Evolutionary conservation across 129 eudicot species (phyloP).

Genomic region (Solidago caesia): DNA sequence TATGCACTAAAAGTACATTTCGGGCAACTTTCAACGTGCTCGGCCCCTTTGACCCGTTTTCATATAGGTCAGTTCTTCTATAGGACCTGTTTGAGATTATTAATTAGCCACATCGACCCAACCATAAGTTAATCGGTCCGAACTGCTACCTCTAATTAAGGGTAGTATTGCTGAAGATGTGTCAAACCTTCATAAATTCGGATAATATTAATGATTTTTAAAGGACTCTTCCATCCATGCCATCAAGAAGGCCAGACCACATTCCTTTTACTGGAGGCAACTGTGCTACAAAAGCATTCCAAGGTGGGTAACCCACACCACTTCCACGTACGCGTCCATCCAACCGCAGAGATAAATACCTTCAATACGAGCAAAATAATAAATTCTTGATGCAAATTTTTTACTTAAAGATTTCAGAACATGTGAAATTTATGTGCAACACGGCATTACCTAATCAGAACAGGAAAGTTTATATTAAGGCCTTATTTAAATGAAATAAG

Average conservation of each 20-base stretch:
- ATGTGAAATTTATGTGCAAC: background rate
- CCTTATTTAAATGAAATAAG: background rate
- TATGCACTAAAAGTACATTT: background rate
- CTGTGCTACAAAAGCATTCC: constrained; percentile 97
- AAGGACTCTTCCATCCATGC: constrained; percentile 93
- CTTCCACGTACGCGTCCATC: constrained; percentile 98
- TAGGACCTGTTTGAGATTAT: background rate
- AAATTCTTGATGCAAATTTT: constrained; percentile 4
- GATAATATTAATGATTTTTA: constrained; percentile 17
- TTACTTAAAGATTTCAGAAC: background rate
- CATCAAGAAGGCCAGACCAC: constrained; percentile 96
- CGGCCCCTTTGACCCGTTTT: background rate
- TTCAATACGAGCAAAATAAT: constrained; percentile 25
- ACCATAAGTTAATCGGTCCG: background rate
- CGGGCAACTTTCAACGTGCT: background rate
- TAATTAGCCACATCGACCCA: background rate
- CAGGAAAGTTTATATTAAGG: constrained; percentile 3
- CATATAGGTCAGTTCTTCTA: background rate
- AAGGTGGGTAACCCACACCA: constrained; percentile 95
- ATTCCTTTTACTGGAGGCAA: constrained; percentile 90
- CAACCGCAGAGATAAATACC: constrained; percentile 75
- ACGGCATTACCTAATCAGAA: background rate
- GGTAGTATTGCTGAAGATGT: constrained; percentile 10
- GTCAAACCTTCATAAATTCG: constrained; percentile 36
- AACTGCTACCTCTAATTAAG: background rate